Evolutionary conservation across 176 grass and related monocot genomes (phyloP).

Genomic region (Avena sativa): DNA sequence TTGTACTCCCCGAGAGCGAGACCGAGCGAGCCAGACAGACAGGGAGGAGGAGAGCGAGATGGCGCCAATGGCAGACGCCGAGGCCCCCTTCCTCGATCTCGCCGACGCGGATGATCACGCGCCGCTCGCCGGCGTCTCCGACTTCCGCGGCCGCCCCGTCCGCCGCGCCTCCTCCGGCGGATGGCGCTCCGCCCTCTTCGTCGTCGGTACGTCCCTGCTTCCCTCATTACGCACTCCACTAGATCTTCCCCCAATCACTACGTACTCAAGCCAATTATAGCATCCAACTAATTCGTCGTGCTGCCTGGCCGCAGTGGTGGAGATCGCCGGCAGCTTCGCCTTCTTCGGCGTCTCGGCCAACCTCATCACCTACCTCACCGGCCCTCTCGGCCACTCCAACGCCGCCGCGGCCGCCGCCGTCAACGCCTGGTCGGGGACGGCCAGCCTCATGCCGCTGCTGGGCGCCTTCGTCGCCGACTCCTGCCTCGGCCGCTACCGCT

Average conservation of each 20-base stretch:
- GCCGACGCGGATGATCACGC: neutral
- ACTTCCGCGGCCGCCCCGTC: conserved; percentile 60
- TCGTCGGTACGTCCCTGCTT: conserved; percentile 42
- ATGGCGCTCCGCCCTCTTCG: conserved; percentile 64
- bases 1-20: neutral
- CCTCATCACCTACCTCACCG: conserved; percentile 70
- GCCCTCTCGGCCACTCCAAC: conserved; percentile 57
- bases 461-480: conserved; percentile 74
- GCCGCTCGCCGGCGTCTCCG: conserved; percentile 41
- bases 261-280: too few relatives aligned
- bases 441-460: conserved; percentile 52
- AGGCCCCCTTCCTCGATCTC: conserved; percentile 3
- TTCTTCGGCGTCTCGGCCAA: conserved; percentile 67
- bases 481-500: conserved; percentile 55
- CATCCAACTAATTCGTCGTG: too few relatives aligned
- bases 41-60: neutral
- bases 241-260: neutral
- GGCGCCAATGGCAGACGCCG: conserved; percentile 8
- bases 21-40: neutral
- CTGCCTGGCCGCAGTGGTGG: conserved; percentile 37
- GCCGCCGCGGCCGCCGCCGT: conserved; percentile 64
- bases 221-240: too few relatives aligned
- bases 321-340: conserved; percentile 59
- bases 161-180: conserved; percentile 44
- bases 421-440: conserved; percentile 58